These are phyloP conservation scores for Petunia axillaris DNA, from an alignment of 257 asterid species.

Conservation along the genomic window DNA sequence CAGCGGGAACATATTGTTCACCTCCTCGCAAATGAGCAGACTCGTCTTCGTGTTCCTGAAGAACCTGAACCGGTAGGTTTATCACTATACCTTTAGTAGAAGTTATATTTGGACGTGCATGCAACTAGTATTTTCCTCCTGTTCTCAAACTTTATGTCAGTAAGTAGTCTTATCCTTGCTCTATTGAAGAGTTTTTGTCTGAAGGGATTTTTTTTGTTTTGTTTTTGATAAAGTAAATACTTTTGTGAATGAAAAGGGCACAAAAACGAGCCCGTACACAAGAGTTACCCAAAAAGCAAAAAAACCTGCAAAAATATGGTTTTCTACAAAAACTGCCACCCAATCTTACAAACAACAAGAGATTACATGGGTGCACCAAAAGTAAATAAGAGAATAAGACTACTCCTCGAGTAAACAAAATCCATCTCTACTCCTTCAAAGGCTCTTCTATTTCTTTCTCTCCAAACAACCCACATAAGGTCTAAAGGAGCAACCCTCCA, in stretches of 20 bases:
- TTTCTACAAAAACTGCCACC: too few species aligned
- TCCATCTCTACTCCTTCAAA: not conserved
- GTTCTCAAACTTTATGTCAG: not conserved
- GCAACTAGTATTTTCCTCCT: not conserved
- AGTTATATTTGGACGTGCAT: not conserved
- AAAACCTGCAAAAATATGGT: too few species aligned
- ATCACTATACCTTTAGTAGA: slow-evolving; percentile 22
- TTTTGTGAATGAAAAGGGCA: too few species aligned
- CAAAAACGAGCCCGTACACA: too few species aligned
- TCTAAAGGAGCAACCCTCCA: not conserved
- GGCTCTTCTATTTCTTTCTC: not conserved
- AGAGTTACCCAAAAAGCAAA: too few species aligned
- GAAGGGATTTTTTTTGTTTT: too few species aligned
- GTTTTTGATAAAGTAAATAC: too few species aligned
- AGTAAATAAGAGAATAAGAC: not conserved
- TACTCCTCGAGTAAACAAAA: not conserved
- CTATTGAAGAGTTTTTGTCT: not conserved
- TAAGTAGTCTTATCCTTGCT: not conserved
- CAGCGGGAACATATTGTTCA: slow-evolving; percentile 93
- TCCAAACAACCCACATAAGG: not conserved
- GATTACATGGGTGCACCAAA: not conserved
- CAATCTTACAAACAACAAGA: too few species aligned
- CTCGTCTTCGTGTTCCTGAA: slow-evolving; percentile 76
- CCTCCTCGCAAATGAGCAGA: slow-evolving; percentile 96
- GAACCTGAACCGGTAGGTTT: slow-evolving; percentile 83